Evolutionary conservation across 805 yeast species (phyloP), one percentile per base, ranked within the genome.

Genomic region (Allodekkera sacchari): DNA sequence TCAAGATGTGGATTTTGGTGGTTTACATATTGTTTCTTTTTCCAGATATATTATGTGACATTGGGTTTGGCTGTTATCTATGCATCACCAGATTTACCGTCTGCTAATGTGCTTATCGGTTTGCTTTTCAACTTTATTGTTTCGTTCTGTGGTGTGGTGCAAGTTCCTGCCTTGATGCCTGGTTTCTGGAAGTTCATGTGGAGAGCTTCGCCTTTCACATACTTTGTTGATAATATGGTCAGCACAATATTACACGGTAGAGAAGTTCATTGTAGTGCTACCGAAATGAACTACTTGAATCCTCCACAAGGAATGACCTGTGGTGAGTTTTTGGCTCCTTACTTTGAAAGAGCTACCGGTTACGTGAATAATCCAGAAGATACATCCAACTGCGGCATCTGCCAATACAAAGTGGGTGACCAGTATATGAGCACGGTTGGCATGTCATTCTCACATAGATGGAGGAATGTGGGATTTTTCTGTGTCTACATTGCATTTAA

Each of bases 151-250:
- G 85, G 88, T 61, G 78, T 79, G 35, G 61, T 77, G 36, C 83
- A 77, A 45, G 74, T 77, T 15, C 57, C 57, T 6, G 25, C 39
- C 5, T 57, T 64, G 32, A 68, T 82, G 74, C 92, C 92, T 8
- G 75, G 82, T 3, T 83, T 83, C 64, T 83, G 92, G 92, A 74
- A 69, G 28, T 83, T 78, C 53, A 80, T 84, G 87, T 77, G 80
- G 68, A 70, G 79, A 42, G 66, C 64, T 15, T 77, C 83, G 15
- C 94, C 82, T 11, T 69, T 69, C 56, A 80, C 89, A 1, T 83
- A 84, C 49, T 72, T 79, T 50, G 61, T 83, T 36, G 76, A 73
- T 39, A 45, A 43, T 24, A 63, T 71, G 31, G 62, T 79, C 39
- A 60, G 75, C 28, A 63, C 59, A 21, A 56, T 52, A 18, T 63